phyloP scores from a whole-genome alignment of 169 alveolate genomes.

The Babesia divergens region DNA sequence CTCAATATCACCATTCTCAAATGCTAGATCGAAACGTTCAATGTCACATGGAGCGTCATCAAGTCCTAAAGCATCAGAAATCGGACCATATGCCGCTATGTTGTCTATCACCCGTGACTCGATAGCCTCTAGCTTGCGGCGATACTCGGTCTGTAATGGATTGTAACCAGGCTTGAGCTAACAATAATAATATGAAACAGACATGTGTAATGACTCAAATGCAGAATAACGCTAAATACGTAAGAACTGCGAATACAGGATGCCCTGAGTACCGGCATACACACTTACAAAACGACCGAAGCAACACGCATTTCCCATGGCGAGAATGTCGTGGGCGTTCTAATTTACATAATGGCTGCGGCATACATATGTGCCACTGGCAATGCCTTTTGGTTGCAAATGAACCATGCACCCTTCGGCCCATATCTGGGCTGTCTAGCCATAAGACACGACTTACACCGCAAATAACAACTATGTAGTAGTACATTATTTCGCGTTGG shows the following conservation, averaged over 20 bases:
- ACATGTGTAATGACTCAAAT: background rate
- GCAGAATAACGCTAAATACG: too few relatives aligned
- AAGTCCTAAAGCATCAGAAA: slow-evolving; percentile 57
- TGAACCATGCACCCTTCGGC: slow-evolving; percentile 59
- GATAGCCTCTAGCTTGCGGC: slow-evolving; percentile 23
- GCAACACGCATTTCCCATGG: slow-evolving; percentile 61
- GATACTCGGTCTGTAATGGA: slow-evolving; percentile 36
- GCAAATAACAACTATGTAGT: background rate
- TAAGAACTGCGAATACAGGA: too few relatives aligned
- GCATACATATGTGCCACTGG: background rate
- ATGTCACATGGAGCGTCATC: slow-evolving; percentile 54
- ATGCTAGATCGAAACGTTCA: slow-evolving; percentile 55
- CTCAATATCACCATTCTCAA: slow-evolving; percentile 51
- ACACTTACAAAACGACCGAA: slow-evolving; percentile 55
- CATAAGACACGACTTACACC: background rate
- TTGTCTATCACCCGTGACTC: slow-evolving; percentile 59
- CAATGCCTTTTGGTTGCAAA: background rate
- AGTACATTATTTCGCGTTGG: background rate
- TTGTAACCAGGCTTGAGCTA: background rate
- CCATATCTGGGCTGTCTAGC: background rate
- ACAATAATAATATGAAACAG: background rate
- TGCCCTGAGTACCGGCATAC: too few relatives aligned
- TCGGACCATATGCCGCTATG: slow-evolving; percentile 58
- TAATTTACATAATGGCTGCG: background rate
- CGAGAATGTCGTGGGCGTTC: background rate